Percentiles rank a stretch among this genome's conserved stretches.
phyloP scores from a whole-genome alignment of 2,329 filamentous ascomycete species.

The Harringtonia aguacate region DNA sequence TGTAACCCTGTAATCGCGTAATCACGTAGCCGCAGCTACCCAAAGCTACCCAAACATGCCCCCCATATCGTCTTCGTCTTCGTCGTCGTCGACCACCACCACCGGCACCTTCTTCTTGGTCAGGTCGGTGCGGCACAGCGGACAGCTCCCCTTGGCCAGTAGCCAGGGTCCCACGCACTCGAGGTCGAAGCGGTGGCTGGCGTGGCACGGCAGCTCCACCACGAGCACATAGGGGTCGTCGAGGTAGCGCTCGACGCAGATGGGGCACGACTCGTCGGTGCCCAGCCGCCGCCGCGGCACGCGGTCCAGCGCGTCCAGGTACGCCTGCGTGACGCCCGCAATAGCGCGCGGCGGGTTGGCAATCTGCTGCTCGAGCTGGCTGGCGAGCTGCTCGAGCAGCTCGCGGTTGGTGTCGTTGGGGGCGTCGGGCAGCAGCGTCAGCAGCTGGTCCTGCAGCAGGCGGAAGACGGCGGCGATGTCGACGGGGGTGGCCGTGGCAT shows the following conservation, averaged over 20 bases:
- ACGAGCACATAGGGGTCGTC: slow-evolving; percentile 54
- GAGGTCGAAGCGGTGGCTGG: slow-evolving; percentile 49
- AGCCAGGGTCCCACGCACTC: slow-evolving; percentile 59
- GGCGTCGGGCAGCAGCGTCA: slow-evolving; percentile 36
- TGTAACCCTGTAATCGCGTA: too few relatives aligned
- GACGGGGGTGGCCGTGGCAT: slow-evolving; percentile 48
- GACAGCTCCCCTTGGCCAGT: slow-evolving; percentile 52
- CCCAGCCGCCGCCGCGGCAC: slow-evolving; percentile 40
- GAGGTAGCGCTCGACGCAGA: slow-evolving; percentile 51
- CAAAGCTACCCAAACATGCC: slow-evolving; percentile 13
- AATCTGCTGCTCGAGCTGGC: slow-evolving; percentile 37
- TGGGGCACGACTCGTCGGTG: slow-evolving; percentile 45
- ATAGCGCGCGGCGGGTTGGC: slow-evolving; percentile 39
- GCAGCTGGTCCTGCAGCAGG: slow-evolving; percentile 48
- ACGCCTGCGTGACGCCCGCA: slow-evolving; percentile 46
- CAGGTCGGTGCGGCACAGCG: slow-evolving; percentile 51
- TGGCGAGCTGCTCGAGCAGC: slow-evolving; percentile 40
- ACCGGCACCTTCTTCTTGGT: slow-evolving; percentile 39
- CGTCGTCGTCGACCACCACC: slow-evolving; percentile 30
- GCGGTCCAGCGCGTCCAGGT: slow-evolving; percentile 48
- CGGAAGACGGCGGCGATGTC: slow-evolving; percentile 47
- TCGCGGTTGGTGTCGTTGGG: slow-evolving; percentile 35
- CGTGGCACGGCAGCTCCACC: slow-evolving; percentile 52
- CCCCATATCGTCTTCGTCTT: slow-evolving; percentile 33
- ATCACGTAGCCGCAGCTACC: too few relatives aligned